phyloP scores from a whole-genome alignment of 129 eudicot genomes.

The Oenanthe sinensis region DNA sequence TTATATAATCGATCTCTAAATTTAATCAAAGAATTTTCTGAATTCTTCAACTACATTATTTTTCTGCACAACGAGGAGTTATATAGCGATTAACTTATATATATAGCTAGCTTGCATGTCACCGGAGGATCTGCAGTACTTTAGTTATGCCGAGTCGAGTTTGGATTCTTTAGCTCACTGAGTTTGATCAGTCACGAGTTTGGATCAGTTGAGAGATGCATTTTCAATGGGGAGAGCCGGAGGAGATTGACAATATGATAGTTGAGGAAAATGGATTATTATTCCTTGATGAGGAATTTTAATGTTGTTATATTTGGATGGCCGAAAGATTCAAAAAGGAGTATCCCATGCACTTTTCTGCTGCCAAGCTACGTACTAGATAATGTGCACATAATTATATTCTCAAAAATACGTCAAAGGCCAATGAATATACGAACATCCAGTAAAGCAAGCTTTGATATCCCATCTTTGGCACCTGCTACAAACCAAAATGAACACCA shows the following conservation, averaged over 20 bases:
- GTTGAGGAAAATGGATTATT: background rate
- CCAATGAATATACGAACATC: slow-evolving; percentile 43
- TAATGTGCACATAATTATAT: slow-evolving; percentile 4
- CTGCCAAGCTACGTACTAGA: slow-evolving; percentile 2
- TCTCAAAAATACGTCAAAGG: slow-evolving; percentile 28
- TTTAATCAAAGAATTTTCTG: background rate
- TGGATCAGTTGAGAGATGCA: too few relatives aligned
- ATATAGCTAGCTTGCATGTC: background rate
- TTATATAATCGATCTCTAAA: background rate
- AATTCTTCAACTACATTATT: slow-evolving; percentile 4
- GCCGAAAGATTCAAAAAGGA: slow-evolving; percentile 5
- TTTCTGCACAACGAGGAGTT: background rate
- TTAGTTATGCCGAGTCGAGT: background rate
- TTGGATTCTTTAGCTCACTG: background rate
- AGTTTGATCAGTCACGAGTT: background rate
- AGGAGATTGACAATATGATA: background rate
- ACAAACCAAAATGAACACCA: background rate
- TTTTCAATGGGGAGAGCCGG: background rate
- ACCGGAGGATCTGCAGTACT: background rate
- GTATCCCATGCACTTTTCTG: background rate
- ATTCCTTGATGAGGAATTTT: background rate
- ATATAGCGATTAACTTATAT: background rate
- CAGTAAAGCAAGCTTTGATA: slow-evolving; percentile 38
- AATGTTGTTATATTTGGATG: background rate
- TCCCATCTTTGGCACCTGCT: slow-evolving; percentile 48